These are phyloP conservation scores for Neopestalotiopsis clavispora DNA, from an alignment of 2,329 filamentous ascomycete species.

Conservation along the genomic window DNA sequence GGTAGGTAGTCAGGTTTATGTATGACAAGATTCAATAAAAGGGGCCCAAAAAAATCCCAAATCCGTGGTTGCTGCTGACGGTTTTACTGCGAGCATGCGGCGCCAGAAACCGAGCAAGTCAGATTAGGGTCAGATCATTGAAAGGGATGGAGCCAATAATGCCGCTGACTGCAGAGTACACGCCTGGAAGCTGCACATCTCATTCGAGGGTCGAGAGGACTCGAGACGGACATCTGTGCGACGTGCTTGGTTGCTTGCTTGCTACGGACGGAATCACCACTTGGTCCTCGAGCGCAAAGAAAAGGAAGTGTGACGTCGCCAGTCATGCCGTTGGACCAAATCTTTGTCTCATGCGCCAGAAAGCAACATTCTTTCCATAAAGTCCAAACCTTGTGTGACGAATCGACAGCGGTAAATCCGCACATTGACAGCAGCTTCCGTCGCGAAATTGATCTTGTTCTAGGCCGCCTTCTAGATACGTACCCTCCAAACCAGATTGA, in stretches of 20 bases:
- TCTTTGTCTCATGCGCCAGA: neutral
- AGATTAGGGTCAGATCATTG: neutral
- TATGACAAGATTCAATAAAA: neutral
- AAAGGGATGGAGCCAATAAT: neutral
- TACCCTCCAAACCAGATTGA: neutral
- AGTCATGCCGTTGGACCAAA: neutral
- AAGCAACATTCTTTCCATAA: neutral
- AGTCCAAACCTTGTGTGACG: constrained; percentile 1
- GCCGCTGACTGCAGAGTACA: neutral
- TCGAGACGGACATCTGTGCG: neutral
- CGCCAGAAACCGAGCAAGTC: neutral
- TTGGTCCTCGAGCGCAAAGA: neutral
- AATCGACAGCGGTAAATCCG: neutral
- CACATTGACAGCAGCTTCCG: neutral
- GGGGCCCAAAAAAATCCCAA: neutral
- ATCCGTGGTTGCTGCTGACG: neutral
- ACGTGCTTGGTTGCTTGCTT: neutral
- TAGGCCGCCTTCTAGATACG: neutral
- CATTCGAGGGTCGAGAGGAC: neutral
- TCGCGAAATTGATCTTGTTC: neutral
- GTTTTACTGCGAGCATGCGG: neutral
- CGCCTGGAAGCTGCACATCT: neutral
- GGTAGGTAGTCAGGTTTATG: neutral
- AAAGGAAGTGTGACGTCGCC: neutral
- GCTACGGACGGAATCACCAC: neutral